Conservation (phyloP, 129 eudicot species). For the Artemisia argyi region DNA sequence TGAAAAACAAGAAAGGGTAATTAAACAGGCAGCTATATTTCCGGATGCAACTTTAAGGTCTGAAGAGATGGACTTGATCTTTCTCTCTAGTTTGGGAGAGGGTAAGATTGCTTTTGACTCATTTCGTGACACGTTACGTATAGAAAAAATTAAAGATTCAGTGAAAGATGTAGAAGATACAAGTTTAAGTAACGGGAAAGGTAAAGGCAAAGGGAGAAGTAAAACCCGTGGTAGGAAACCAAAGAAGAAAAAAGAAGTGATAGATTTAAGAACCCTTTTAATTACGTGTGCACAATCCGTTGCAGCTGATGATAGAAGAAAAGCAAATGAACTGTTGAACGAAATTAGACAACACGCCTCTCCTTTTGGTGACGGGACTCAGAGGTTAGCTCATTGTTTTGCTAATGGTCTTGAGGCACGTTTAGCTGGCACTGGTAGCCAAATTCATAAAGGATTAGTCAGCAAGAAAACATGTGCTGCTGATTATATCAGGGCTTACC, state of each 20-base stretch:
- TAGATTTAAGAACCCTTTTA: slow-evolving; percentile 71
- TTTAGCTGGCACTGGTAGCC: slow-evolving; percentile 73
- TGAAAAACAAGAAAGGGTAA: slow-evolving; percentile 57
- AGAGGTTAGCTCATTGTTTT: slow-evolving; percentile 74
- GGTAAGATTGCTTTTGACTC: slow-evolving; percentile 43
- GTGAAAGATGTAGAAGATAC: slow-evolving; percentile 27
- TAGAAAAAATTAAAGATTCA: slow-evolving; percentile 36
- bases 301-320: slow-evolving; percentile 59
- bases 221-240: slow-evolving; percentile 59
- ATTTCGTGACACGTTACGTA: slow-evolving; percentile 50
- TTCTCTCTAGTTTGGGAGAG: slow-evolving; percentile 53
- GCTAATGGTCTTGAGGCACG: slow-evolving; percentile 92
- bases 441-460: slow-evolving; percentile 45
- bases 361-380: slow-evolving; percentile 71
- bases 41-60: slow-evolving; percentile 54
- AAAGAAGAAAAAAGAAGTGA: slow-evolving; percentile 61
- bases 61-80: slow-evolving; percentile 66
- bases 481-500: slow-evolving; percentile 70
- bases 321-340: slow-evolving; percentile 55
- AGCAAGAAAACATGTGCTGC: slow-evolving; percentile 70
- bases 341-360: slow-evolving; percentile 66
- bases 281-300: slow-evolving; percentile 74
- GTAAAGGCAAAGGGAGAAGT: slow-evolving; percentile 42
- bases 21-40: slow-evolving; percentile 63
- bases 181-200: slow-evolving; percentile 25